phyloP scores from a whole-genome alignment of 257 asterid genomes.

The Petunia axillaris region DNA sequence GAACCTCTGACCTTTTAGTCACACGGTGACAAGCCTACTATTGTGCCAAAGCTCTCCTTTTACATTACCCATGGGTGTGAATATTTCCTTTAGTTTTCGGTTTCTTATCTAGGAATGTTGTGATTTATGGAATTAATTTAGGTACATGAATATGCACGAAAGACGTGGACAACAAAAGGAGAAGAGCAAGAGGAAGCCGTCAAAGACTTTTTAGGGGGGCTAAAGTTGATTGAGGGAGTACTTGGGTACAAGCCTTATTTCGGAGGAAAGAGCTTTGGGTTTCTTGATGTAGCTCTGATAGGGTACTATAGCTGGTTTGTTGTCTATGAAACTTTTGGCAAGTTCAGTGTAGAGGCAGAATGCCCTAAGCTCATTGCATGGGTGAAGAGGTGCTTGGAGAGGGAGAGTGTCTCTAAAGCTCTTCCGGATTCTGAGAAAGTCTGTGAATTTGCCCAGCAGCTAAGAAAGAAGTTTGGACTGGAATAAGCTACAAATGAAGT shows the following conservation, averaged over 20 bases:
- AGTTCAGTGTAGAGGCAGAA: neutral
- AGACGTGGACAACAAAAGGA: too few relatives aligned
- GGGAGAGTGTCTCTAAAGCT: neutral
- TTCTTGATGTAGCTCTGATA: constrained; percentile 19
- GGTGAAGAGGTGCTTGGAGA: constrained; percentile 22
- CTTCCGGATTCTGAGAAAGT: constrained; percentile 6
- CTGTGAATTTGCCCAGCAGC: neutral
- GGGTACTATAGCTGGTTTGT: constrained; percentile 16
- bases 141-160: too few relatives aligned
- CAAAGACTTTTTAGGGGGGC: too few relatives aligned
- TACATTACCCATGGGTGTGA: too few relatives aligned
- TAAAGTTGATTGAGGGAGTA: constrained; percentile 1
- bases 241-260: constrained; percentile 22
- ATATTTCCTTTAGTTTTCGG: too few relatives aligned
- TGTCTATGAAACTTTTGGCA: neutral
- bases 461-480: neutral
- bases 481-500: too few relatives aligned
- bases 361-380: constrained; percentile 23
- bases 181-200: too few relatives aligned
- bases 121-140: neutral
- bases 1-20: too few relatives aligned
- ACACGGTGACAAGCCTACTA: too few relatives aligned
- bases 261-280: constrained; percentile 29
- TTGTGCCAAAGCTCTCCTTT: too few relatives aligned
- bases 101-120: too few relatives aligned